Evolutionary conservation across 768 basidiomycete genomes (phyloP).

Genomic region (Astraeus odoratus): DNA sequence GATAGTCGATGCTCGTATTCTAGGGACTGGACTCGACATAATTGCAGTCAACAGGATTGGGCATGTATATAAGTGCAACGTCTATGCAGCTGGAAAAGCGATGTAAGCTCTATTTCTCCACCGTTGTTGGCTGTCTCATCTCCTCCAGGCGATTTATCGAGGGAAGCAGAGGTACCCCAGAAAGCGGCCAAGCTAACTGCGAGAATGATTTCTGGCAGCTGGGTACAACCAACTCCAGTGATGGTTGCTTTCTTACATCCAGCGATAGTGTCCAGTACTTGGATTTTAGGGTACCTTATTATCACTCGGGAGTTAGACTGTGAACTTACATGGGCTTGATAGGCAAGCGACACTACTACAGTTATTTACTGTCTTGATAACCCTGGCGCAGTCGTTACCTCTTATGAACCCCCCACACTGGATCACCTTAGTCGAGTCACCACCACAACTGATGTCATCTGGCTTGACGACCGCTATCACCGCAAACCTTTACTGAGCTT

Average conservation of each 20-base stretch:
- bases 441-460: slow-evolving; percentile 57
- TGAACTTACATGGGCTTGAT: slow-evolving; percentile 5
- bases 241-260: slow-evolving; percentile 43
- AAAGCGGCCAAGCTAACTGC: slow-evolving; percentile 13
- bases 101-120: slow-evolving; percentile 32
- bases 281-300: slow-evolving; percentile 50
- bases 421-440: slow-evolving; percentile 46
- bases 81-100: slow-evolving; percentile 29
- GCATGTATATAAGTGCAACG: slow-evolving; percentile 39
- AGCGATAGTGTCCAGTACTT: slow-evolving; percentile 35
- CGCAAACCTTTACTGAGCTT: slow-evolving; percentile 51
- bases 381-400: slow-evolving; percentile 42
- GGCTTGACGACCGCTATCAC: slow-evolving; percentile 63
- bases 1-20: slow-evolving; percentile 43
- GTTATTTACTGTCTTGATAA: slow-evolving; percentile 31
- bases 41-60: slow-evolving; percentile 47
- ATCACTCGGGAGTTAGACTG: neutral
- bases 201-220: slow-evolving; percentile 46
- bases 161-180: slow-evolving; percentile 2
- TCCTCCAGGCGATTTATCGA: slow-evolving; percentile 17
- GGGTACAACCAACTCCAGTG: slow-evolving; percentile 26
- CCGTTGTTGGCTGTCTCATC: neutral
- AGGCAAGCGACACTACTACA: slow-evolving; percentile 25
- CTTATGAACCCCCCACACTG: slow-evolving; percentile 37
- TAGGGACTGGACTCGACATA: slow-evolving; percentile 26